Percentiles rank a stretch among this genome's conserved stretches.
These are phyloP conservation scores for Samsoniella hepiali DNA, from an alignment of 2,329 filamentous ascomycete species.

Conservation along the genomic window DNA sequence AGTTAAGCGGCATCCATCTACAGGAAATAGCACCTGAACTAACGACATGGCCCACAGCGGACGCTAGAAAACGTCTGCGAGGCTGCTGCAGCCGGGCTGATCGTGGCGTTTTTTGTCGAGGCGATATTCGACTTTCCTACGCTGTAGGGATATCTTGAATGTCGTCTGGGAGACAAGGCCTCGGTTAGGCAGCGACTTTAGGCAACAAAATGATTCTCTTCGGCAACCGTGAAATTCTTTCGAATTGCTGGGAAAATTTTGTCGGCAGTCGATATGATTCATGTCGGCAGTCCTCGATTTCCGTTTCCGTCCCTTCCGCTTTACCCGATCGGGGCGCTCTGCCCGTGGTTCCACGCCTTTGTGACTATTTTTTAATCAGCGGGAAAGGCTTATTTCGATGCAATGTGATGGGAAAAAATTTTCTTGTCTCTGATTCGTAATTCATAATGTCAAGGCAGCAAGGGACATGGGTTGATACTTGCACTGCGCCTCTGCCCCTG, in stretches of 20 bases:
- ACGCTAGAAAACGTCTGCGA: constrained; percentile 11
- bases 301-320: constrained; percentile 5
- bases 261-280: background rate
- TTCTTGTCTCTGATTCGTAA: background rate
- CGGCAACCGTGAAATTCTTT: background rate
- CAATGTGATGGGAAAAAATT: background rate
- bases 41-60: constrained; percentile 1
- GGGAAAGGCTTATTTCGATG: background rate
- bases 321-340: constrained; percentile 6
- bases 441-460: background rate
- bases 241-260: background rate
- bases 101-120: background rate
- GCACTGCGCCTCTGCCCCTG: background rate
- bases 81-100: background rate
- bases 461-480: background rate
- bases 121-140: background rate
- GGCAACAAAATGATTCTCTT: background rate
- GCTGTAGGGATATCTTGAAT: background rate
- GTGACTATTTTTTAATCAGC: background rate
- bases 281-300: background rate
- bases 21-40: background rate
- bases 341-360: background rate
- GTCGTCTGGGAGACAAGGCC: background rate
- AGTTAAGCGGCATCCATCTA: too few species aligned
- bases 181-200: background rate